Evolutionary conservation across 78 protist species (phyloP).

Genomic region (Dictyostelium capitatum): DNA sequence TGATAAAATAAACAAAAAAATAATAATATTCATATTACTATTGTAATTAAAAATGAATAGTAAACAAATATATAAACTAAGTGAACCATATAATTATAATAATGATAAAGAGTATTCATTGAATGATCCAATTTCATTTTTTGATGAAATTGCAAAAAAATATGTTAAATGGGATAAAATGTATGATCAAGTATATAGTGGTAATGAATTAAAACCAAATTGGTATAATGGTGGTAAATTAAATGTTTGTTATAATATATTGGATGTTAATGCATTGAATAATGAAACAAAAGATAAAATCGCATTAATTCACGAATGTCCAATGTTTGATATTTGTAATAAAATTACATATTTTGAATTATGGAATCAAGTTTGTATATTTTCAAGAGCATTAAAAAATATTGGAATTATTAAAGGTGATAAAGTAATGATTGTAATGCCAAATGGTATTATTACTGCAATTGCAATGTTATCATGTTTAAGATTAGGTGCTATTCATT

Average conservation of each 20-base stretch:
- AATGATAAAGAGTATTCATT: too few relatives aligned
- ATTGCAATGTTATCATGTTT: constrained; percentile 95
- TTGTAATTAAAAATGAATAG: too few relatives aligned
- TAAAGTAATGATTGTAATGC: constrained; percentile 91
- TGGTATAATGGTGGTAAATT: constrained; percentile 89
- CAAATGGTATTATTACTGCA: constrained; percentile 80
- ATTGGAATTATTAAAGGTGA: constrained; percentile 88
- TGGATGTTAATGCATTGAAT: constrained; percentile 61
- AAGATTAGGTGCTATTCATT: constrained; percentile 92
- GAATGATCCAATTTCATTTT: too few relatives aligned
- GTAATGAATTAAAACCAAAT: neutral
- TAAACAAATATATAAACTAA: too few relatives aligned
- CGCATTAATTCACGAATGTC: constrained; percentile 36
- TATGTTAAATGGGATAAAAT: neutral
- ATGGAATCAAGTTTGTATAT: constrained; percentile 39
- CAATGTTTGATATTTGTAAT: constrained; percentile 2
- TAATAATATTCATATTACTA: too few relatives aligned
- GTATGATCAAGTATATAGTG: neutral
- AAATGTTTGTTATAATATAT: constrained; percentile 78
- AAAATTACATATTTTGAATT: constrained; percentile 8
- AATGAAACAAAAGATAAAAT: neutral
- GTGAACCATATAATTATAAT: too few relatives aligned
- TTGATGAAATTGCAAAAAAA: too few relatives aligned
- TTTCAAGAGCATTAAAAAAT: constrained; percentile 82
- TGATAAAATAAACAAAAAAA: too few relatives aligned